Conservation (phyloP, 441 rosid species). For the Gossypium lobatum region DNA sequence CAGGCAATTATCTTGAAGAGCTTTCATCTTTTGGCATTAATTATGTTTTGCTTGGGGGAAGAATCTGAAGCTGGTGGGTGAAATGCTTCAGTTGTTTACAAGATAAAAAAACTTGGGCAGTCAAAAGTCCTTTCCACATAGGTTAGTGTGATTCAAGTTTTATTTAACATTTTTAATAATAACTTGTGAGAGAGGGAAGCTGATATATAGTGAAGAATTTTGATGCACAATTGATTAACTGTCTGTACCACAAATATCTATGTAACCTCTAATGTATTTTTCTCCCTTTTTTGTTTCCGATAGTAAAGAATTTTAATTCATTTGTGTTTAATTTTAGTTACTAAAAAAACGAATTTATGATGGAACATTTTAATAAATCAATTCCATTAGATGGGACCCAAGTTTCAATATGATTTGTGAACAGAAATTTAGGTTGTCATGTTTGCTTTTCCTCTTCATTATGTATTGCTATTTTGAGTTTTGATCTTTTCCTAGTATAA, state of each 20-base stretch:
- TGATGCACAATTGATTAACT: constrained; percentile 5
- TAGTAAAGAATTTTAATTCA: neutral
- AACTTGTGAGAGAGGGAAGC: neutral
- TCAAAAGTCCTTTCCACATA: neutral
- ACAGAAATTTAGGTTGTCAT: neutral
- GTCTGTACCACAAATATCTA: constrained; percentile 6
- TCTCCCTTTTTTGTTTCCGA: neutral
- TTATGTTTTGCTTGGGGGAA: neutral
- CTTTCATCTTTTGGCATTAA: neutral
- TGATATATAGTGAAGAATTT: neutral
- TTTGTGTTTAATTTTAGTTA: neutral
- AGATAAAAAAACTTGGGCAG: neutral
- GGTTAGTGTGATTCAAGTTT: constrained; percentile 3
- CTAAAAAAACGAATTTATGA: neutral
- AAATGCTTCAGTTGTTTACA: neutral
- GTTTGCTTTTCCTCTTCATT: neutral
- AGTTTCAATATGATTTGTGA: neutral
- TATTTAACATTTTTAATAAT: neutral
- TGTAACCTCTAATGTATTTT: neutral
- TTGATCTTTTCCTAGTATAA: neutral
- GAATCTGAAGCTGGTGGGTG: neutral
- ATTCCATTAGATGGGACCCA: neutral
- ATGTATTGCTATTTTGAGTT: neutral
- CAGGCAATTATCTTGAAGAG: neutral
- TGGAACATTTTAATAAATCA: neutral